A percentile compares a stretch with the other conserved stretches of the same genome.
These are phyloP conservation scores for Caryopteris hybrid DNA, from an alignment of 305 asterid species.

Conservation along the genomic window DNA sequence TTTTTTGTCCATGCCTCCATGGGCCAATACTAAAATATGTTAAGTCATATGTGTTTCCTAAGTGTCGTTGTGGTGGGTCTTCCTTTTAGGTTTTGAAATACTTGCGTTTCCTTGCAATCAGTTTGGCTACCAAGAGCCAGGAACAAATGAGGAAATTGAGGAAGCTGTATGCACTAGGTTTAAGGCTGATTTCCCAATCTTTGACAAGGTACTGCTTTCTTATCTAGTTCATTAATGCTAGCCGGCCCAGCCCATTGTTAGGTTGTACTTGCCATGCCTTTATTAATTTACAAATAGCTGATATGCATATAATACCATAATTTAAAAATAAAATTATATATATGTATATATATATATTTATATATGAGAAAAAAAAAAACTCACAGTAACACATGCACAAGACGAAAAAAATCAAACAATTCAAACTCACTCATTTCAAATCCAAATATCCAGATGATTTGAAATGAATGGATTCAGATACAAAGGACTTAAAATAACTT, in stretches of 20 bases:
- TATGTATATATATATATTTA: no score
- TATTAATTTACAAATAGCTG: no score
- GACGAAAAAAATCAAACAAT: no score
- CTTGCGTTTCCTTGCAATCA: slow-evolving; percentile 95
- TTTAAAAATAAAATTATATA: no score
- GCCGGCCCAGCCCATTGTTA: background rate
- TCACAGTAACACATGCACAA: no score
- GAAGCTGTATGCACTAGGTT: slow-evolving; percentile 64
- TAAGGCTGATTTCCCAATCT: slow-evolving; percentile 77
- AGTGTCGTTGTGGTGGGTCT: background rate
- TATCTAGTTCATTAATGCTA: background rate
- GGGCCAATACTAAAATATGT: background rate
- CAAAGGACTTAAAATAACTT: no score
- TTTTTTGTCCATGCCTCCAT: background rate
- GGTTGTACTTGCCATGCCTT: background rate
- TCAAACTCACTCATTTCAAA: no score
- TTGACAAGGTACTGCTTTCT: slow-evolving; percentile 55
- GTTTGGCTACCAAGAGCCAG: slow-evolving; percentile 82
- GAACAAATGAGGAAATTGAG: slow-evolving; percentile 70
- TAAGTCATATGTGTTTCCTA: background rate
- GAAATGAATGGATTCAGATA: no score
- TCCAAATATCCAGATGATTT: no score
- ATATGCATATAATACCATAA: no score
- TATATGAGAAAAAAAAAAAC: no score
- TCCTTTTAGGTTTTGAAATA: slow-evolving; percentile 61